phyloP scores from a whole-genome alignment of 2,329 filamentous ascomycete genomes.

The Trichophyton mentagrophytes region DNA sequence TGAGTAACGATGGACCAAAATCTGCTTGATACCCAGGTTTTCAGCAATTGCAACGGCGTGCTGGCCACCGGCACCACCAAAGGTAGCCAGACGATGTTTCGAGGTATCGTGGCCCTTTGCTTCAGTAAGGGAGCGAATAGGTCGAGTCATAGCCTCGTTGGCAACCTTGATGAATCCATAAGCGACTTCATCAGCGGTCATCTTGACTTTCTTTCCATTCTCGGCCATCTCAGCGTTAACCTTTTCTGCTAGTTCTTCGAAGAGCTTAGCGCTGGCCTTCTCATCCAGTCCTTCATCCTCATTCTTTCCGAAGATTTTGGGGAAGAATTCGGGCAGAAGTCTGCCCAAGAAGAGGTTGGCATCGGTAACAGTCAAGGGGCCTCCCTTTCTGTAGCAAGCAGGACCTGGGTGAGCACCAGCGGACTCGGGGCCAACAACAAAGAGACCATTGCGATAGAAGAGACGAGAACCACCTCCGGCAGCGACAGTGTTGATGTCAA shows the following conservation, averaged over 20 bases:
- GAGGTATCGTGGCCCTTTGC: slow-evolving; percentile 80
- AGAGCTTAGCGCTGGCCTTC: slow-evolving; percentile 55
- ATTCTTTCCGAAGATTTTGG: slow-evolving; percentile 77
- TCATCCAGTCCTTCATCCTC: slow-evolving; percentile 67
- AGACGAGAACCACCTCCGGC: slow-evolving; percentile 66
- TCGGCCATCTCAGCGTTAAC: slow-evolving; percentile 62
- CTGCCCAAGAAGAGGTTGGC: slow-evolving; percentile 78
- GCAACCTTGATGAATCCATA: slow-evolving; percentile 82
- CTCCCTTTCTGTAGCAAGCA: slow-evolving; percentile 80
- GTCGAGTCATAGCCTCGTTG: slow-evolving; percentile 81
- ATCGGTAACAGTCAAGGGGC: slow-evolving; percentile 84
- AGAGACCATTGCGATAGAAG: slow-evolving; percentile 55
- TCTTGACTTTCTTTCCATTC: slow-evolving; percentile 35
- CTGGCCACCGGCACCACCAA: slow-evolving; percentile 80
- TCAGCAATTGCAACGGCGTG: slow-evolving; percentile 85
- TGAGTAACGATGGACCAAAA: slow-evolving; percentile 74
- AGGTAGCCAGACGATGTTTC: slow-evolving; percentile 71
- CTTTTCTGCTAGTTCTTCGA: slow-evolving; percentile 59
- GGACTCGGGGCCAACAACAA: slow-evolving; percentile 80
- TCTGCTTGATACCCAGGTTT: slow-evolving; percentile 66
- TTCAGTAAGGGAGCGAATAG: slow-evolving; percentile 79
- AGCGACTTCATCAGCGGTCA: slow-evolving; percentile 71
- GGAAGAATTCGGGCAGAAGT: slow-evolving; percentile 78
- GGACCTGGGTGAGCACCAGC: slow-evolving; percentile 82
- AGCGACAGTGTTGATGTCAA: slow-evolving; percentile 86